Conservation (phyloP, 2,329 filamentous ascomycete species). For the Kalaharituber pfeilii region DNA sequence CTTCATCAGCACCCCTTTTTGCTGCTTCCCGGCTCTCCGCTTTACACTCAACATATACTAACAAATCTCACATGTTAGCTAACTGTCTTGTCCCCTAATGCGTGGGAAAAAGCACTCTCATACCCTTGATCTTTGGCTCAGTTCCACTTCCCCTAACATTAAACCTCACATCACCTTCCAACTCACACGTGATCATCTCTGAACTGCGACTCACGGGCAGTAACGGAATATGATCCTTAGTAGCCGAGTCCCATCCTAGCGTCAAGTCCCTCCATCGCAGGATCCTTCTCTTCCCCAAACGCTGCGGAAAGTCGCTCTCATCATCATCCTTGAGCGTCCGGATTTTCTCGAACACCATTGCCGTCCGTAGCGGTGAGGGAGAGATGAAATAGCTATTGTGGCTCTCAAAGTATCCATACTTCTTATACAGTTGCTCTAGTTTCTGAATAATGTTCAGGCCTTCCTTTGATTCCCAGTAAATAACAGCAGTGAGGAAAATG, state of each 20-base stretch:
- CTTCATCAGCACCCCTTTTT: conserved; percentile 30
- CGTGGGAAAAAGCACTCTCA: too few relatives aligned
- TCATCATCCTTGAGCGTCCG: conserved; percentile 27
- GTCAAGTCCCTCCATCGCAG: conserved; percentile 45
- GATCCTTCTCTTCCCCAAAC: conserved; percentile 37
- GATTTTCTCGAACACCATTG: conserved; percentile 38
- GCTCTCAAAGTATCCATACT: conserved; percentile 44
- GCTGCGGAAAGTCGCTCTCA: conserved; percentile 29
- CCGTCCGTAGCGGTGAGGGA: conserved; percentile 36
- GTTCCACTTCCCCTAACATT: conserved; percentile 45
- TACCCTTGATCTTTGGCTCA: conserved; percentile 48
- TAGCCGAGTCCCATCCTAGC: conserved; percentile 40
- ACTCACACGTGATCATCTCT: conserved; percentile 47
- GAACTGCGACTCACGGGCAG: conserved; percentile 39
- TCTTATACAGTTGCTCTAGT: conserved; percentile 39
- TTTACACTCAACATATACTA: conserved; percentile 36
- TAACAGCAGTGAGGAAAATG: conserved; percentile 38
- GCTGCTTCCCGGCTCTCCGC: conserved; percentile 30
- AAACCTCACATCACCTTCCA: conserved; percentile 39
- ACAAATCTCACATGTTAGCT: background rate
- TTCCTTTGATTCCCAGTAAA: conserved; percentile 24
- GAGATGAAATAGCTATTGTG: conserved; percentile 48
- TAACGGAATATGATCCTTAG: conserved; percentile 34
- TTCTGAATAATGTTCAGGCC: conserved; percentile 41
- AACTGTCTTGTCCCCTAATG: background rate